A percentile compares a stretch with the other conserved stretches of the same genome.
Evolutionary conservation across 2,329 filamentous ascomycete genomes (phyloP).

Genomic region (Sodiomyces alkalinus): DNA sequence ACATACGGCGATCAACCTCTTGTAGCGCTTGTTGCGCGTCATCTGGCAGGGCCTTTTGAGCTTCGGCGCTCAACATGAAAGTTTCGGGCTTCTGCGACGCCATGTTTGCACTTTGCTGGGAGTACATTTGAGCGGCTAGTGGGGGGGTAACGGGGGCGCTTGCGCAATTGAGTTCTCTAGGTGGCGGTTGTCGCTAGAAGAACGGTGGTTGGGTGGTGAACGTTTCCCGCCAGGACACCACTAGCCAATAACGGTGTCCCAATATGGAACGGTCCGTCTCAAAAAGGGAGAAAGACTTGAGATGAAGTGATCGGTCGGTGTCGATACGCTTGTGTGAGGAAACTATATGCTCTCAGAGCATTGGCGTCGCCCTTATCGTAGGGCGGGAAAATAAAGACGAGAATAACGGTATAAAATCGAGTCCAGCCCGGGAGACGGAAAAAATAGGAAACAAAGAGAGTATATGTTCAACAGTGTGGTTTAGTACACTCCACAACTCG

Average conservation of each 20-base stretch:
- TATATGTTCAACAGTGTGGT: no score
- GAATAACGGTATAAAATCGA: constrained; percentile 15
- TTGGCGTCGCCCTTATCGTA: background rate
- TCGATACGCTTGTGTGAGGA: no score
- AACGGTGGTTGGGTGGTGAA: constrained; percentile 1
- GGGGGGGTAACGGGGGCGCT: constrained; percentile 1
- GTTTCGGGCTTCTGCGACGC: constrained; percentile 94
- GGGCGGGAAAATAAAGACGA: background rate
- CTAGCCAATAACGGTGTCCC: no score
- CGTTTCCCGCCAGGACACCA: background rate
- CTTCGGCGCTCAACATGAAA: constrained; percentile 94
- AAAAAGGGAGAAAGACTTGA: background rate
- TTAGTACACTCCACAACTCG: constrained; percentile 20
- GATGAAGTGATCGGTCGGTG: background rate
- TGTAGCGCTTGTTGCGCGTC: constrained; percentile 95
- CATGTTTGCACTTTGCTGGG: constrained; percentile 71
- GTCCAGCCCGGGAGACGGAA: constrained; percentile 28
- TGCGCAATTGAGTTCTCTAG: background rate
- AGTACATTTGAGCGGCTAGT: constrained; percentile 47
- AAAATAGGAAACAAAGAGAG: constrained; percentile 5
- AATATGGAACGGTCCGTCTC: no score
- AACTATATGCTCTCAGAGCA: no score
- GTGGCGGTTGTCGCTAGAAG: constrained; percentile 8
- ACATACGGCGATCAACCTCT: constrained; percentile 91
- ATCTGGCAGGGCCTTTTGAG: constrained; percentile 87